Evolutionary conservation across 192 early-diverging fungal genomes (phyloP).

Genomic region (Rhizoclosmatium sp.): DNA sequence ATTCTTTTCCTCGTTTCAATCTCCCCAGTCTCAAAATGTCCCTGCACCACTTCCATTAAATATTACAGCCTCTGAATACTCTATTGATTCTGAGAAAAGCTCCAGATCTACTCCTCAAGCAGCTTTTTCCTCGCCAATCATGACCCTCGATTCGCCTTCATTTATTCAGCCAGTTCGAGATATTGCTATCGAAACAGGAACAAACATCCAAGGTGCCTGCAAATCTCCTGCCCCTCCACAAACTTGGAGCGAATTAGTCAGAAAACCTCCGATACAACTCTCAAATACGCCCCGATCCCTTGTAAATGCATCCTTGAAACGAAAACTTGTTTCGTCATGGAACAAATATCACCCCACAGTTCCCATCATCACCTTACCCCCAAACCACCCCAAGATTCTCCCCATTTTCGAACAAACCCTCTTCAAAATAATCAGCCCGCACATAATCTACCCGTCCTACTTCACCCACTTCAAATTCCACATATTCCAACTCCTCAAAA

Average conservation of each 20-base stretch:
- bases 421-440: background rate
- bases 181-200: too few species aligned
- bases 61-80: background rate
- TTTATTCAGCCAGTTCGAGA: background rate
- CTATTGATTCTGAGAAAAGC: background rate
- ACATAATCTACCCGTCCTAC: slow-evolving; percentile 1
- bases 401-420: background rate
- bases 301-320: background rate
- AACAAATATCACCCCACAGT: background rate
- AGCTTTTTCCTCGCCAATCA: background rate
- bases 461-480: slow-evolving; percentile 8
- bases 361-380: background rate
- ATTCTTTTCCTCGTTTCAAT: background rate
- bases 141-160: background rate
- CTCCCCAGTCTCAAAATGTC: background rate
- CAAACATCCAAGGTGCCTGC: too few species aligned
- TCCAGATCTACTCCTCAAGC: background rate
- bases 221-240: background rate
- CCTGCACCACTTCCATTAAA: background rate
- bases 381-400: background rate
- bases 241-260: background rate
- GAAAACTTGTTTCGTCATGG: background rate
- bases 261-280: background rate
- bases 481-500: slow-evolving; percentile 20
- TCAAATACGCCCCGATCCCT: background rate